Conservation (phyloP, 2,329 filamentous ascomycete species). For the Talaromyces albobiverticillius region DNA sequence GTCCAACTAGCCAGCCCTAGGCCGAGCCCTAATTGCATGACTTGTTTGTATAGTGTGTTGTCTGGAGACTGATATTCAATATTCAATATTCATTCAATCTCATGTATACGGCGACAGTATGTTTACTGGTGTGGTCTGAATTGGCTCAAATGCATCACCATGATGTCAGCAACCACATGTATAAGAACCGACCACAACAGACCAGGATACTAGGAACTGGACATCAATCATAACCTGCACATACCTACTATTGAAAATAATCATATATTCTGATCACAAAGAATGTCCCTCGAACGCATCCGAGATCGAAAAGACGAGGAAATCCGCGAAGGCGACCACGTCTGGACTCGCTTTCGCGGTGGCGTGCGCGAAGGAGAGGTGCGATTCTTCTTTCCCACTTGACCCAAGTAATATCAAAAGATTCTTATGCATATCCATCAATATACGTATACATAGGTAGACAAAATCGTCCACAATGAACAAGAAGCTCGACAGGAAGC, state of each 20-base stretch:
- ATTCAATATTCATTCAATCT: not conserved
- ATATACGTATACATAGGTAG: slow-evolving; percentile 15
- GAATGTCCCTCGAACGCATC: slow-evolving; percentile 21
- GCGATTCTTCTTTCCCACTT: not conserved
- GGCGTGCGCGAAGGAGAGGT: slow-evolving; percentile 17
- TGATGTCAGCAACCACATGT: not conserved
- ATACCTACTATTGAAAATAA: not conserved
- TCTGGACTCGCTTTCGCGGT: slow-evolving; percentile 23
- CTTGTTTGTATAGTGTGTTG: no score
- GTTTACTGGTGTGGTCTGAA: no score
- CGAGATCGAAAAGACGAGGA: slow-evolving; percentile 22
- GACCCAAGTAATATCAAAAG: no score
- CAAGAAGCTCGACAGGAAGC: slow-evolving; percentile 20
- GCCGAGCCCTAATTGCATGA: no score
- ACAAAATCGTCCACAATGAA: slow-evolving; percentile 25
- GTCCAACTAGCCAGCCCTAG: no score
- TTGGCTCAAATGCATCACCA: not conserved
- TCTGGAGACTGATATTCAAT: not conserved
- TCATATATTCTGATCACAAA: not conserved
- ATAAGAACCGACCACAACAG: no score
- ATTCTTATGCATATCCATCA: not conserved
- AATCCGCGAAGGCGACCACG: slow-evolving; percentile 23
- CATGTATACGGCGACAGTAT: no score
- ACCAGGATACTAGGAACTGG: no score
- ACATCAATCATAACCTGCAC: not conserved